phyloP scores from a whole-genome alignment of 768 basidiomycete species.

The Boletus rubescentipes region DNA sequence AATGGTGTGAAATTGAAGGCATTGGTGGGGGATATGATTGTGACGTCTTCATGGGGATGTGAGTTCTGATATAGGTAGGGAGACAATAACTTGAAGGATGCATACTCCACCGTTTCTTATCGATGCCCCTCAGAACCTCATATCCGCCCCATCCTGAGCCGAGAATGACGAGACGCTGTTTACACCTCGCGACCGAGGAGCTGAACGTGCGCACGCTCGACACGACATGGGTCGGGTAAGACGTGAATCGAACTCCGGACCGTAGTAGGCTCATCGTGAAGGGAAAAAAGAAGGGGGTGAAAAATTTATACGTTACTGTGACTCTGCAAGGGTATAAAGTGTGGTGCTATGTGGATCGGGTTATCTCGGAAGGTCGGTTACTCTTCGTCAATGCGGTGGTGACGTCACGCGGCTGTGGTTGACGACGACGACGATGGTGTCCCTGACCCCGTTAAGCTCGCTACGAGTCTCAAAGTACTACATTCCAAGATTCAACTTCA shows the following conservation, averaged over 20 bases:
- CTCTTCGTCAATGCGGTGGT: neutral
- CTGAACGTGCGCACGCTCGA: conserved; percentile 36
- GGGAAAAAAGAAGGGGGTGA: neutral
- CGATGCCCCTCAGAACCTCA: conserved; percentile 60
- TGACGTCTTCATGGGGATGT: conserved; percentile 49
- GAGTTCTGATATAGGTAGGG: neutral
- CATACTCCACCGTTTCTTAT: conserved; percentile 72
- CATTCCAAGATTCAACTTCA: conserved; percentile 33
- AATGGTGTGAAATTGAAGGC: conserved; percentile 45
- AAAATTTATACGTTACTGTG: neutral
- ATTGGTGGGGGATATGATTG: conserved; percentile 59
- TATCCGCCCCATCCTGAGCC: conserved; percentile 84
- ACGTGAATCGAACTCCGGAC: conserved; percentile 3
- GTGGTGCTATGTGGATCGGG: conserved; percentile 1
- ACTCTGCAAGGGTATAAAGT: neutral
- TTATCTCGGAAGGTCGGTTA: conserved; percentile 12
- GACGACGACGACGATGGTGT: neutral
- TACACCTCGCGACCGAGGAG: conserved; percentile 33
- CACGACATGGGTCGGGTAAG: neutral
- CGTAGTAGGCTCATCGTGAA: conserved; percentile 18
- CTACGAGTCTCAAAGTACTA: conserved; percentile 31
- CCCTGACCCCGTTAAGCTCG: conserved; percentile 21
- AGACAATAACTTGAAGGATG: conserved; percentile 7
- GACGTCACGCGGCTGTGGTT: conserved; percentile 1
- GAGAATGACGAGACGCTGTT: conserved; percentile 58